phyloP scores from a whole-genome alignment of 192 early-diverging fungal genomes.

The Mortierella antarctica region DNA sequence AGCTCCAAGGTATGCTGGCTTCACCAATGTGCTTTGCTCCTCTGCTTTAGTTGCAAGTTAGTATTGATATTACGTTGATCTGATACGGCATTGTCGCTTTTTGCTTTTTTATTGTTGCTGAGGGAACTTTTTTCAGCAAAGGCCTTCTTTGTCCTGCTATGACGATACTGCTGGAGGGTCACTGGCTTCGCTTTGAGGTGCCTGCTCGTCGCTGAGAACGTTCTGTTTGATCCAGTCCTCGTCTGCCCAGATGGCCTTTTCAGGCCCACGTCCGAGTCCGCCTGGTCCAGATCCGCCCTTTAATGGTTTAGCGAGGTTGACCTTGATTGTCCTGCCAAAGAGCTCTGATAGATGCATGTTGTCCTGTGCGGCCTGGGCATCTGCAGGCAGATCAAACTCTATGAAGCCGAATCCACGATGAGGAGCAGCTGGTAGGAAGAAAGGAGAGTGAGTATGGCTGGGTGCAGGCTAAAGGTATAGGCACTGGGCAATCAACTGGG shows the following conservation, averaged over 20 bases:
- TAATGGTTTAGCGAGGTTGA: slow-evolving; percentile 81
- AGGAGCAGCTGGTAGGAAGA: slow-evolving; percentile 56
- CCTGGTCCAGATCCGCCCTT: slow-evolving; percentile 57
- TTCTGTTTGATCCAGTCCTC: slow-evolving; percentile 52
- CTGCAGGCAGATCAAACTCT: slow-evolving; percentile 87
- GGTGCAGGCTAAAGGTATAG: neutral
- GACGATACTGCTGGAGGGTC: neutral
- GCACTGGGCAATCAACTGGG: no score
- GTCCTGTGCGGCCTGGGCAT: slow-evolving; percentile 90
- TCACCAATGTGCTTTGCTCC: no score
- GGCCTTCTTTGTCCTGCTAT: neutral
- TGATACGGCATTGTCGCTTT: neutral
- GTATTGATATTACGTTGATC: neutral
- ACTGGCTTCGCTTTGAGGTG: neutral
- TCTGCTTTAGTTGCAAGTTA: no score
- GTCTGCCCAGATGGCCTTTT: slow-evolving; percentile 52
- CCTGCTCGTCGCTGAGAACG: slow-evolving; percentile 26
- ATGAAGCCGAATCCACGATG: slow-evolving; percentile 98
- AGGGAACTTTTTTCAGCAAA: neutral
- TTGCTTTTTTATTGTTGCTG: neutral
- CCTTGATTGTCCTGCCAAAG: slow-evolving; percentile 89
- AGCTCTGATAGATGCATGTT: slow-evolving; percentile 95
- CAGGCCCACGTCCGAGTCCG: slow-evolving; percentile 42
- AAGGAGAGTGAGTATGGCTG: neutral
- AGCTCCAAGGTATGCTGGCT: no score